Base-by-base conservation (phyloP, 1,284 basidiomycete species). In the Rhizopogon parksii region DNA sequence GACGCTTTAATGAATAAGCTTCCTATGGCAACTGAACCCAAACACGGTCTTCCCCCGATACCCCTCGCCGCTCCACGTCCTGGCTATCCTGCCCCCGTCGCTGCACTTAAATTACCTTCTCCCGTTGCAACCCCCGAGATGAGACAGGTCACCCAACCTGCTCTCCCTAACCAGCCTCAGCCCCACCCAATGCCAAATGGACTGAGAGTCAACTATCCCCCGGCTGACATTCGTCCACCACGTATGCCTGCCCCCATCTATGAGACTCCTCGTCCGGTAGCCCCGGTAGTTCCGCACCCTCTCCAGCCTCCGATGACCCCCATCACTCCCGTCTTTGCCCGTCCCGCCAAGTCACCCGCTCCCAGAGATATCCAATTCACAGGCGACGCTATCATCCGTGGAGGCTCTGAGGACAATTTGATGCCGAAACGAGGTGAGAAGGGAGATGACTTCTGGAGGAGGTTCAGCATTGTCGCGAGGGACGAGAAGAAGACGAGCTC, bases 401-500 rank as follows among this genome's bases (percentile, higher is more conserved):
- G 82, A 2, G 73, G 83, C 40, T 72, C 71, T 2, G 88, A 90
- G 65, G 86, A 83, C 43, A 77, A 80, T 1, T 64, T 86, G 1
- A 65, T 88, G 15, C 81, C 83, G 2, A 74, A 72, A 42, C 73
- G 82, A 30, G 84, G 85, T 2, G 79, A 85, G 58, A 79, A 75
- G 50, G 85, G 86, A 1, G 87, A 91, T 59, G 83, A 89, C 59
- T 91, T 91, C 68, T 91, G 88, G 88, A 74, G 85, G 51, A 73
- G 88, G 40, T 91, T 91, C 68, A 88, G 84, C 55, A 88, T 90
- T 74, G 80, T 91, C 55, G 86, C 80, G 6, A 85, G 81, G 63
- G 79, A 83, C 54, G 82, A 86, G 57, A 70, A 75, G 60, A 81
- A 79, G 59, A 70, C 76, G 50, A 84, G 84, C 58, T 67, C 74